These are phyloP conservation scores for Urostyla sp. DNA, from an alignment of 73 alveolate genomes.

Conservation along the genomic window DNA sequence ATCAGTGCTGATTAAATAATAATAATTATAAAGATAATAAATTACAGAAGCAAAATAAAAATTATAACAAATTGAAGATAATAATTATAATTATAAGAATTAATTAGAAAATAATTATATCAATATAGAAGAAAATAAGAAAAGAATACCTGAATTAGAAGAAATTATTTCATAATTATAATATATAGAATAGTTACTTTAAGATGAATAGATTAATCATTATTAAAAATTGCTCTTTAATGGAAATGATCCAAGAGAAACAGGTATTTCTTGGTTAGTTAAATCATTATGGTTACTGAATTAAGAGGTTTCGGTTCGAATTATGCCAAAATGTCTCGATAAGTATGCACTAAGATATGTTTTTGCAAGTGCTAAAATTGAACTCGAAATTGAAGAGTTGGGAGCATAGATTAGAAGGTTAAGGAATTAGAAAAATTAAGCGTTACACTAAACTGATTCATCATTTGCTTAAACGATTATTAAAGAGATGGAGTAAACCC, in stretches of 20 bases:
- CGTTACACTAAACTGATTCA: background rate
- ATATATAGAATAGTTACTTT: background rate
- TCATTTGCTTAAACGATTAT: background rate
- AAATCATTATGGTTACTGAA: conserved; percentile 29
- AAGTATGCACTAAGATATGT: conserved; percentile 5
- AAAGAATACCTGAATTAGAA: background rate
- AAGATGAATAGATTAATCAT: conserved; percentile 10
- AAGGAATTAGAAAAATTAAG: background rate
- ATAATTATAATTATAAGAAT: background rate
- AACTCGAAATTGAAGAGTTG: conserved; percentile 24
- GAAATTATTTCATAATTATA: background rate
- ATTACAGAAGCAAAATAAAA: background rate
- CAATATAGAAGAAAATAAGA: background rate
- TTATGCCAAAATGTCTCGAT: conserved; percentile 8
- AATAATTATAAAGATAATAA: background rate
- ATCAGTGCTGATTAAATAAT: background rate
- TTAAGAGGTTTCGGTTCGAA: conserved; percentile 15
- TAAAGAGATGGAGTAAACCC: conserved; percentile 14
- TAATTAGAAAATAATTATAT: background rate
- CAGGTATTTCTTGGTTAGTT: conserved; percentile 24
- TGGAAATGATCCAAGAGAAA: conserved; percentile 30
- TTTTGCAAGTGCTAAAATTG: conserved; percentile 6
- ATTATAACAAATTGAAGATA: background rate
- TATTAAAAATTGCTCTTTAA: background rate
- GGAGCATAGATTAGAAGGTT: background rate